Percentiles rank a stretch among this genome's conserved stretches.
phyloP scores from a whole-genome alignment of 148 eudicot species.

The Vaccinium macrocarpon region DNA sequence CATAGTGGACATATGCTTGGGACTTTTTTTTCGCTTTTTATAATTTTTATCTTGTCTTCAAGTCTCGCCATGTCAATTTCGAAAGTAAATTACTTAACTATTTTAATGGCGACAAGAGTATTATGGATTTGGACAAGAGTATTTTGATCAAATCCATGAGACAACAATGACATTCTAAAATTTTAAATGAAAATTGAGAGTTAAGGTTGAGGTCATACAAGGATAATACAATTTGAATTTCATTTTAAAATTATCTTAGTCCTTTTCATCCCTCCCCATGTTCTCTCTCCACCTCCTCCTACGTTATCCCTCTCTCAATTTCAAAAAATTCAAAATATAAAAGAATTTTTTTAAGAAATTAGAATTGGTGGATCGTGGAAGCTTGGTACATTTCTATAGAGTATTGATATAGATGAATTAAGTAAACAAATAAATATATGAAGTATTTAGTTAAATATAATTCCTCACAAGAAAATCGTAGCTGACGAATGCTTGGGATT shows the following conservation, averaged over 20 bases:
- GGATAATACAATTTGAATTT: background rate
- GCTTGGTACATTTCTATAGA: background rate
- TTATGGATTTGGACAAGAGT: background rate
- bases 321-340: background rate
- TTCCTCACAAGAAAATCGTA: background rate
- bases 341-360: background rate
- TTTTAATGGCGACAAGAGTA: background rate
- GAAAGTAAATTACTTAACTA: background rate
- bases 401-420: background rate
- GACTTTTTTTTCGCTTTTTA: background rate
- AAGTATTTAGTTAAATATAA: background rate
- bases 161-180: background rate
- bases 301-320: background rate
- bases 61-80: background rate
- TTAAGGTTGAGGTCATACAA: background rate
- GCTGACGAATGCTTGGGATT: background rate
- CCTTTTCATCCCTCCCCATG: background rate
- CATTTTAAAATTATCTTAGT: background rate
- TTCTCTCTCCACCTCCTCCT: background rate
- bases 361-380: background rate
- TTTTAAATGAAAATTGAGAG: background rate
- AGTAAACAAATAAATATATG: background rate
- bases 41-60: background rate
- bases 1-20: background rate
- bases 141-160: background rate